These are phyloP conservation scores for Alternaria triticina DNA, from an alignment of 2,329 filamentous ascomycete genomes.

Conservation along the genomic window DNA sequence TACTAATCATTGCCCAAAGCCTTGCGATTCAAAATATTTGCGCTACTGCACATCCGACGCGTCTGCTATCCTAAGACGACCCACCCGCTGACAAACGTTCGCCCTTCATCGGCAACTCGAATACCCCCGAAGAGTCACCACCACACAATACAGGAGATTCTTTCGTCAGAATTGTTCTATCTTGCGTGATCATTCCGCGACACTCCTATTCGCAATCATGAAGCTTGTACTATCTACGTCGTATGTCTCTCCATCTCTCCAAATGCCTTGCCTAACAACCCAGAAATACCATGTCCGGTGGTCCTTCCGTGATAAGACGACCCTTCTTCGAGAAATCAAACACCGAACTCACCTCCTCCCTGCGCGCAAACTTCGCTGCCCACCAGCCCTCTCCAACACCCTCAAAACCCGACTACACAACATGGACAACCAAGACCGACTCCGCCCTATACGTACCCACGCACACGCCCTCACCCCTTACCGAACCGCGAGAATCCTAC, in stretches of 20 bases:
- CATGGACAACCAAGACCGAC: slow-evolving; percentile 70
- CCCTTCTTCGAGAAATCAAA: slow-evolving; percentile 83
- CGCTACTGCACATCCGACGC: slow-evolving; percentile 1
- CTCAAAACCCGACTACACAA: slow-evolving; percentile 50
- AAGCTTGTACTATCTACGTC: slow-evolving; percentile 86
- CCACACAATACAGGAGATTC: neutral
- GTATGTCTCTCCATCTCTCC: slow-evolving; percentile 60
- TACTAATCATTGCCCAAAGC: neutral
- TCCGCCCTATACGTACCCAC: slow-evolving; percentile 75
- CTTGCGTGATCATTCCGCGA: neutral
- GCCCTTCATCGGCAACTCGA: neutral
- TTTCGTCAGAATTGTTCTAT: neutral
- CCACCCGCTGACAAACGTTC: slow-evolving; percentile 31
- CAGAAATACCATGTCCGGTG: slow-evolving; percentile 84
- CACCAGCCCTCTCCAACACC: slow-evolving; percentile 66
- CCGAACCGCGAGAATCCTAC: slow-evolving; percentile 84
- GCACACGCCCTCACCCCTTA: slow-evolving; percentile 71
- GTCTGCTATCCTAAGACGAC: slow-evolving; percentile 5
- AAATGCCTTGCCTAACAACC: slow-evolving; percentile 55
- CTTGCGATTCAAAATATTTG: neutral
- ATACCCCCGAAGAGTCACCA: neutral
- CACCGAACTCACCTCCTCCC: slow-evolving; percentile 86
- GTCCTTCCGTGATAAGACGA: slow-evolving; percentile 83
- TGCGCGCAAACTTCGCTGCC: slow-evolving; percentile 81
- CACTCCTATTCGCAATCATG: slow-evolving; percentile 58